Base-by-base conservation (phyloP, 148 eudicot genomes). In the Mesembryanthemum crystallinum region DNA sequence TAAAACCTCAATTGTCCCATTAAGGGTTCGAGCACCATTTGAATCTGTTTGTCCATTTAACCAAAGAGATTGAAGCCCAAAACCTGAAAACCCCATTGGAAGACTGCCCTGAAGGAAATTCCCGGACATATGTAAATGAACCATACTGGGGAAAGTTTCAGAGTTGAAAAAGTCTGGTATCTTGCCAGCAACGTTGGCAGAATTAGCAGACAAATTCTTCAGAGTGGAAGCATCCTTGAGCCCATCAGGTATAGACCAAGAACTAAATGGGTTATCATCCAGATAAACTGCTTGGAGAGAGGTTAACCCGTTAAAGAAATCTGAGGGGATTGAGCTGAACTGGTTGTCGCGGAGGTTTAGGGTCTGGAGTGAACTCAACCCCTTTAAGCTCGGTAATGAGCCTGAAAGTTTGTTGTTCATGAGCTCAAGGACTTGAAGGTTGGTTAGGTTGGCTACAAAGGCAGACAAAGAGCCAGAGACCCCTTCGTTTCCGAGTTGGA, bases 41-140 rank as follows among this genome's bases (percentile, higher is more conserved):
- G 62, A 52, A 69, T 83, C 72, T 14, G 37, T 62, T 74, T 87
- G 97, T 32, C 97, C 97, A 76, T 85, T 92, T 51, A 94, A 76
- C 98, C 98, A 92, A 32, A 94, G 69, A 17, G 85, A 67, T 69
- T 90, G 90, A 27, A 94, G 83, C 1, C 83, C 76, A 15, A 89
- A 76, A 32, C 87, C 87, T 8, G 90, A 69, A 62, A 94, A 89
- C 30, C 82, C 67, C 12, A 55, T 20, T 1, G 98, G 97, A 61
- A 94, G 73, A 2, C 77, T 75, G 28, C 98, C 98, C 65, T 80
- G 82, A 8, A 94, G 80, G 30, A 49, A 21, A 76, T 94, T 94
- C 61, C 51, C 72, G 0, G 97, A 66, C 77, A 94, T 76, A 21
- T 78, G 89, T 63, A 94, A 76, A 63, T 52, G 65, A 32, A 76